A percentile compares a stretch with the other conserved stretches of the same genome.
These are phyloP conservation scores for Hebeloma cylindrosporum DNA, from an alignment of 768 basidiomycete species.

Conservation along the genomic window DNA sequence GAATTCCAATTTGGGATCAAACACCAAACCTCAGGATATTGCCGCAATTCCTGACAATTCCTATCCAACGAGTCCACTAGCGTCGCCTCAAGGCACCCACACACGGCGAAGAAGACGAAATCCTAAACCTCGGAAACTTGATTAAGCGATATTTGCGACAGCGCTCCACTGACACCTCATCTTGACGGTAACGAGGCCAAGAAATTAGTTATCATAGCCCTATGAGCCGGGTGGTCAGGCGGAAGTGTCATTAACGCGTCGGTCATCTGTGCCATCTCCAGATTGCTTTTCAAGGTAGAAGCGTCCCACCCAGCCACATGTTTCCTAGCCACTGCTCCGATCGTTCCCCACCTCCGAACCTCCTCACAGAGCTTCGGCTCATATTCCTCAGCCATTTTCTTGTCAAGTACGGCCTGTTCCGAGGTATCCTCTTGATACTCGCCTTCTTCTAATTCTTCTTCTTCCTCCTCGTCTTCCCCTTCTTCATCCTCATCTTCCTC, in stretches of 20 bases:
- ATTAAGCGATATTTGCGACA: no score
- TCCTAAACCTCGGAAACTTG: no score
- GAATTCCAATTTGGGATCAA: no score
- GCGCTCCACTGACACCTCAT: no score
- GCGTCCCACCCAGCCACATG: neutral
- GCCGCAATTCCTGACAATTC: no score
- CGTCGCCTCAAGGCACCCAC: no score
- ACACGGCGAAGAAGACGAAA: no score
- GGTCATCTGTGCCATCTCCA: neutral
- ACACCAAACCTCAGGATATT: no score
- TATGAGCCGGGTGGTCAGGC: neutral
- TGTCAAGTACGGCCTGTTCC: neutral
- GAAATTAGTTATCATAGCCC: neutral
- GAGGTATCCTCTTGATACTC: neutral
- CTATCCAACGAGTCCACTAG: no score
- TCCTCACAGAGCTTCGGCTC: conserved; percentile 3
- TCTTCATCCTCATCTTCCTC: no score
- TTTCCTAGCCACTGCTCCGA: neutral
- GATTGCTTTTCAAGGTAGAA: neutral
- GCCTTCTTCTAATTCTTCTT: neutral
- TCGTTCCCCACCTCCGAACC: neutral
- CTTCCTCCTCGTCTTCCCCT: neutral
- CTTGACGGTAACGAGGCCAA: neutral
- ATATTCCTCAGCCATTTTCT: neutral
- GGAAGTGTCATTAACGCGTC: neutral